phyloP scores from a whole-genome alignment of 2,329 filamentous ascomycete species.

The Claviceps citrina region DNA sequence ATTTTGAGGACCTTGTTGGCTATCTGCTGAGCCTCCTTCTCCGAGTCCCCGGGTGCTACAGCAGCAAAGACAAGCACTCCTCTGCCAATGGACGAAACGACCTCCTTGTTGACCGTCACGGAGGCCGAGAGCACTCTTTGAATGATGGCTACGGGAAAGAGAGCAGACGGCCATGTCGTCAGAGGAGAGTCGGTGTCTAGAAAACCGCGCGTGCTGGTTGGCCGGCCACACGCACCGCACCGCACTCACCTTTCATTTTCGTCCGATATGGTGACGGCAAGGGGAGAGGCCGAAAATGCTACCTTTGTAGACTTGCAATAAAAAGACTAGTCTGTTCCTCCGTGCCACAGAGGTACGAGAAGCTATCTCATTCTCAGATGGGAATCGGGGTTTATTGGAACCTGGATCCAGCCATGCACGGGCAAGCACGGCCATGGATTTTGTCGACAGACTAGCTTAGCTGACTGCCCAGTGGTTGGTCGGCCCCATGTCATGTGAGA shows the following conservation, averaged over 20 bases:
- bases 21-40: constrained; percentile 71
- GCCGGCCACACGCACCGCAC: not conserved
- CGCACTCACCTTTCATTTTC: constrained; percentile 8
- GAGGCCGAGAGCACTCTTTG: constrained; percentile 91
- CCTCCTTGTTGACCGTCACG: constrained; percentile 80
- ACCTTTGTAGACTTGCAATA: too few relatives aligned
- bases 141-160: constrained; percentile 51
- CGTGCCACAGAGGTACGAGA: too few relatives aligned
- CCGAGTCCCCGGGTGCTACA: constrained; percentile 76
- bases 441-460: too few relatives aligned
- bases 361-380: too few relatives aligned
- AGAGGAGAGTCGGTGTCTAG: not conserved
- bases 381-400: too few relatives aligned
- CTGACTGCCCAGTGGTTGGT: too few relatives aligned
- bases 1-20: constrained; percentile 78
- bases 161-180: not conserved
- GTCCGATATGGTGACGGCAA: not conserved
- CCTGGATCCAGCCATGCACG: too few relatives aligned
- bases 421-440: too few relatives aligned
- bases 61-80: constrained; percentile 85
- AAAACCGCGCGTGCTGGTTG: not conserved
- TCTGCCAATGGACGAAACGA: constrained; percentile 81
- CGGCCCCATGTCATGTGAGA: constrained; percentile 10
- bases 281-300: not conserved
- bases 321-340: too few relatives aligned